These are phyloP conservation scores for Boletus eberwhitei DNA, from an alignment of 768 basidiomycete species.

Conservation along the genomic window DNA sequence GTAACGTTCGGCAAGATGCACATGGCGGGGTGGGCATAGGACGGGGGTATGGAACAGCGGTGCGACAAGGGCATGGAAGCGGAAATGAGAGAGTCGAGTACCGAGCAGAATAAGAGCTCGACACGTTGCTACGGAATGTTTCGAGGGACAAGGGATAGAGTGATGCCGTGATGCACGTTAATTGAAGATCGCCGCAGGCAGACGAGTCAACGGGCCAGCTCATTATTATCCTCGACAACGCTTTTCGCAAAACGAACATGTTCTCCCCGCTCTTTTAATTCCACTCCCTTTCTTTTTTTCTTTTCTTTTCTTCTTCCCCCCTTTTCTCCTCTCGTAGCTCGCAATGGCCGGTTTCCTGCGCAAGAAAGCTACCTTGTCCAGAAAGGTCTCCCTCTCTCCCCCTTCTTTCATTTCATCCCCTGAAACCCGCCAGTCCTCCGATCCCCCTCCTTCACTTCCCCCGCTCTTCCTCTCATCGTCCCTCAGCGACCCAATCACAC, in stretches of 20 bases:
- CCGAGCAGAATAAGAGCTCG: too few relatives aligned
- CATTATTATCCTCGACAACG: constrained; percentile 4
- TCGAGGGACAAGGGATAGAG: not conserved
- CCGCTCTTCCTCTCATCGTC: constrained; percentile 42
- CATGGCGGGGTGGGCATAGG: constrained; percentile 8
- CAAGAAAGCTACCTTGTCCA: constrained; percentile 39
- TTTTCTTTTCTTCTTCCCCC: not conserved
- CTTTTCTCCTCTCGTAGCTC: not conserved
- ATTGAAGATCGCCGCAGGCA: constrained; percentile 21
- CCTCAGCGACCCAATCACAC: constrained; percentile 21
- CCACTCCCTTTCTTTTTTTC: not conserved
- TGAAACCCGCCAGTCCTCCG: constrained; percentile 2
- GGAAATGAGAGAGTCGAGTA: constrained; percentile 12
- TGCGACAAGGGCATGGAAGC: constrained; percentile 14
- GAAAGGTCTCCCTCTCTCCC: not conserved
- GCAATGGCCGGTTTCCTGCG: constrained; percentile 56
- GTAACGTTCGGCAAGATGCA: constrained; percentile 13
- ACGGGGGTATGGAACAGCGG: constrained; percentile 7
- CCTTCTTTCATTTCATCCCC: not conserved
- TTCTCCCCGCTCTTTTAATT: constrained; percentile 14
- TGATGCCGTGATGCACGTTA: constrained; percentile 7
- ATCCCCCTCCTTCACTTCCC: constrained; percentile 31
- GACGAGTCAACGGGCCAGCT: too few relatives aligned
- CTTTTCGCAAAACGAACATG: constrained; percentile 5
- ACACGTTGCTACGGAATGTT: constrained; percentile 3